These are phyloP conservation scores for Aspergillus felis DNA, from an alignment of 2,329 filamentous ascomycete species.

Conservation along the genomic window DNA sequence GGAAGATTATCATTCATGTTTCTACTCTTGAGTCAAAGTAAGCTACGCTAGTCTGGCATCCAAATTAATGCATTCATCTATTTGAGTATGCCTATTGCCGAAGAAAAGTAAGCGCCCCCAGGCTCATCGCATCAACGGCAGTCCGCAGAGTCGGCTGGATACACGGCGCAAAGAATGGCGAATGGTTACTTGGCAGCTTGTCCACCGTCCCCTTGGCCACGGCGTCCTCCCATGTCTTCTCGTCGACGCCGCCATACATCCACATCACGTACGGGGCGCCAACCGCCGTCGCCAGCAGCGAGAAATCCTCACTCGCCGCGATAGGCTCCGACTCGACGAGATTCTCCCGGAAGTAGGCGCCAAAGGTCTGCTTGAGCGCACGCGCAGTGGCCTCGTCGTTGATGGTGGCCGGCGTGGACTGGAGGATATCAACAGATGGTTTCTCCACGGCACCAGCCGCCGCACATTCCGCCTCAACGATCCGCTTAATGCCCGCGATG, in stretches of 20 bases:
- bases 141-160: conserved; percentile 53
- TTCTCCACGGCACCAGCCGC: conserved; percentile 45
- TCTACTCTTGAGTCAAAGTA: not conserved
- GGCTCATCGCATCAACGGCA: conserved; percentile 49
- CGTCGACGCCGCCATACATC: conserved; percentile 52
- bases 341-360: conserved; percentile 42
- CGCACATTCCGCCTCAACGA: conserved; percentile 52
- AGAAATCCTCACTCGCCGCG: conserved; percentile 55
- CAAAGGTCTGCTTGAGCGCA: conserved; percentile 44
- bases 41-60: not conserved
- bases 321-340: conserved; percentile 40
- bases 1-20: conserved; percentile 55
- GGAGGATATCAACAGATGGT: conserved; percentile 42
- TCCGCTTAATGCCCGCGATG: conserved; percentile 34
- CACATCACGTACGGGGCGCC: conserved; percentile 52
- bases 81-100: not conserved
- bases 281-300: conserved; percentile 49
- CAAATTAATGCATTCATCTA: not conserved
- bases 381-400: conserved; percentile 48
- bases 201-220: conserved; percentile 44
- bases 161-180: conserved; percentile 53
- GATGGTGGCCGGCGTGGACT: conserved; percentile 47
- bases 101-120: conserved; percentile 46
- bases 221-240: conserved; percentile 46
- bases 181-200: conserved; percentile 56